Conservation (phyloP, 2,329 filamentous ascomycete species). For the Pseudogymnoascus sp. region DNA sequence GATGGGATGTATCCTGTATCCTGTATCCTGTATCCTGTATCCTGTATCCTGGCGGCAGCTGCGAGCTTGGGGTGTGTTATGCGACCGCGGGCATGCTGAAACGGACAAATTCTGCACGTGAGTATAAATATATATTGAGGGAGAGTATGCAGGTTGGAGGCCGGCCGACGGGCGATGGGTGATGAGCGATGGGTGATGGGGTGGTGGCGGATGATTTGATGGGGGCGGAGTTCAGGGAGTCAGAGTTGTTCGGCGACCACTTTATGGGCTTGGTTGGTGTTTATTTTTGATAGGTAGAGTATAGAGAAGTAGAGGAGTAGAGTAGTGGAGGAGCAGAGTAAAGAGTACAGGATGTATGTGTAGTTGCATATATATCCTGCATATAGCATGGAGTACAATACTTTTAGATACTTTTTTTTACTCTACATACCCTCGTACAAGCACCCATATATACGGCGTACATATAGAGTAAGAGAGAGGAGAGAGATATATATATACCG, state of each 20-base stretch:
- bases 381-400: neutral
- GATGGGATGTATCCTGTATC: neutral
- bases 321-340: neutral
- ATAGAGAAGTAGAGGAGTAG: neutral
- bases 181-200: no score
- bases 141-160: neutral
- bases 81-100: slow-evolving; percentile 2
- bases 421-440: neutral
- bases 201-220: neutral
- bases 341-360: neutral
- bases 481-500: no score
- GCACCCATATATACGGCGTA: no score
- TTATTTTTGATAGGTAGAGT: no score
- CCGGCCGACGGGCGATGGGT: no score
- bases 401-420: neutral
- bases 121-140: slow-evolving; percentile 7
- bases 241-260: no score
- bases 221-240: neutral
- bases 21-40: no score
- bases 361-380: neutral
- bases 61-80: neutral
- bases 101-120: neutral
- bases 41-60: neutral
- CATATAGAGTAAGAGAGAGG: no score
- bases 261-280: no score